Conservation (phyloP, 1,284 basidiomycete genomes). For the Porodaedalea pini region DNA sequence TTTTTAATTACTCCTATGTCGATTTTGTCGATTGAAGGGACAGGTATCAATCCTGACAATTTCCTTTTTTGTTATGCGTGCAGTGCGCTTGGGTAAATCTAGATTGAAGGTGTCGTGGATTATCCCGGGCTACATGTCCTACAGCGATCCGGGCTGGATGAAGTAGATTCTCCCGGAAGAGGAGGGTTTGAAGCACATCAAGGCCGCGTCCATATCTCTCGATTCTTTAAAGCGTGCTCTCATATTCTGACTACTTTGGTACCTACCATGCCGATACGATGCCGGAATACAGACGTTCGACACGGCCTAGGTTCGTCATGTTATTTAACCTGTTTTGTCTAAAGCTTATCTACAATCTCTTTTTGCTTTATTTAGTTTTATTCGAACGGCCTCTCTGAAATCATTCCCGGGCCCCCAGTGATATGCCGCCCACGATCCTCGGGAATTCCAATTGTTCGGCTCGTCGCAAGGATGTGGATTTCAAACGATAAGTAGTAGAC, state of each 20-base stretch:
- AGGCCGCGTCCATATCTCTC: constrained; percentile 16
- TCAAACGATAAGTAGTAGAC: too few species aligned
- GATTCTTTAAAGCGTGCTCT: not conserved
- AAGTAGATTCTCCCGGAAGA: constrained; percentile 33
- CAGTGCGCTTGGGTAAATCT: constrained; percentile 32
- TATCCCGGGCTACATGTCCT: constrained; percentile 32
- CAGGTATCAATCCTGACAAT: too few species aligned
- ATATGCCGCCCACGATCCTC: too few species aligned
- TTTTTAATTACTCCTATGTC: too few species aligned
- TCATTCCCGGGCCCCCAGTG: constrained; percentile 45
- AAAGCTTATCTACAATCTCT: not conserved
- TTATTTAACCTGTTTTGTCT: not conserved
- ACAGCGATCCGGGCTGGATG: constrained; percentile 26
- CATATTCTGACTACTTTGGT: not conserved
- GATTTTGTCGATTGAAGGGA: too few species aligned
- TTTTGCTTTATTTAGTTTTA: constrained; percentile 34
- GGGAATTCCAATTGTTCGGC: too few species aligned
- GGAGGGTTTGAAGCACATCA: constrained; percentile 33
- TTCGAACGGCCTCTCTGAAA: constrained; percentile 39
- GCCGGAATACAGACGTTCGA: constrained; percentile 42
- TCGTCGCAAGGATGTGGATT: too few species aligned
- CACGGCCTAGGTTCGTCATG: constrained; percentile 35
- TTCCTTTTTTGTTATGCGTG: too few species aligned
- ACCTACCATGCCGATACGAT: constrained; percentile 24
- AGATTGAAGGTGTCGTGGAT: constrained; percentile 34